These are phyloP conservation scores for Hericium coralloides DNA, from an alignment of 768 basidiomycete species.

Conservation along the genomic window DNA sequence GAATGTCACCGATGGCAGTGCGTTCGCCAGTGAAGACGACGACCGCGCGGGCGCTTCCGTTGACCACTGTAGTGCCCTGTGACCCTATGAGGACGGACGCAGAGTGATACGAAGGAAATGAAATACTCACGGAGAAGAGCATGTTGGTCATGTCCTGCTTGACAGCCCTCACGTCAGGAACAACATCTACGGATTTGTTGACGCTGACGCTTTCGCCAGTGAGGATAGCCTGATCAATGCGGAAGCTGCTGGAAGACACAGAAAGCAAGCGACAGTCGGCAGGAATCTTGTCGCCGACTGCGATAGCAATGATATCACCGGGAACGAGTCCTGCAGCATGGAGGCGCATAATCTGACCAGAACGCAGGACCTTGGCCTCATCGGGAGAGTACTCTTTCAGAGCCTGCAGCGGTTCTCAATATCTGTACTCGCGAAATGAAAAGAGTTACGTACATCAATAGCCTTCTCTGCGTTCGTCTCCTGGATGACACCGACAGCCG, in stretches of 20 bases:
- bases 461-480: slow-evolving; percentile 95
- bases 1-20: slow-evolving; percentile 95
- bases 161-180: slow-evolving; percentile 72
- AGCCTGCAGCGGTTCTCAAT: slow-evolving; percentile 42
- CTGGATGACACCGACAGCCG: slow-evolving; percentile 95
- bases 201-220: slow-evolving; percentile 93
- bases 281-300: slow-evolving; percentile 92
- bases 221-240: slow-evolving; percentile 92
- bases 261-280: slow-evolving; percentile 89
- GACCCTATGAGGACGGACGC: not conserved
- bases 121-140: slow-evolving; percentile 68
- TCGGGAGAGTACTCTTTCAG: slow-evolving; percentile 96
- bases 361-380: slow-evolving; percentile 84
- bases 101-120: not conserved
- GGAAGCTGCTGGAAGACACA: slow-evolving; percentile 87
- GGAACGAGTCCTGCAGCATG: slow-evolving; percentile 90
- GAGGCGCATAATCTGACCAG: slow-evolving; percentile 57
- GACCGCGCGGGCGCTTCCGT: slow-evolving; percentile 79
- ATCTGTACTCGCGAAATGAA: not conserved
- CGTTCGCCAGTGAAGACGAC: slow-evolving; percentile 80
- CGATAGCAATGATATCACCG: slow-evolving; percentile 84
- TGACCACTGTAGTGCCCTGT: slow-evolving; percentile 93
- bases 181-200: slow-evolving; percentile 61
- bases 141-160: slow-evolving; percentile 99
- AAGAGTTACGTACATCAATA: slow-evolving; percentile 70